Evolutionary conservation across 164 flowering plant species (phyloP).

Genomic region (Stephania cephalantha): DNA sequence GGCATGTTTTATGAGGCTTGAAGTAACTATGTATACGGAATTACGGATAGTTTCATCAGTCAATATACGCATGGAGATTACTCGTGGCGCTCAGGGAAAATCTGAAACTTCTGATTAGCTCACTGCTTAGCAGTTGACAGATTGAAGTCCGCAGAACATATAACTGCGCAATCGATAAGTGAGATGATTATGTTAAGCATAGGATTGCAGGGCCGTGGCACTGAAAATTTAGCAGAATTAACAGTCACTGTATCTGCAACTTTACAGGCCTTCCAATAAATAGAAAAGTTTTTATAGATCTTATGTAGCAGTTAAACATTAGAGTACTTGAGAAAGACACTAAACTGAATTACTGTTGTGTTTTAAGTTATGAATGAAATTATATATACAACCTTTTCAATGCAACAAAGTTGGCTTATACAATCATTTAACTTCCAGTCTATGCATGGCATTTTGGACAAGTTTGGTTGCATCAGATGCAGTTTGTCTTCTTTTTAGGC

Average conservation of each 20-base stretch:
- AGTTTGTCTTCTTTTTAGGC: too few relatives aligned
- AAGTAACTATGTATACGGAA: conserved; percentile 2
- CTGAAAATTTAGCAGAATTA: background rate
- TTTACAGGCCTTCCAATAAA: background rate
- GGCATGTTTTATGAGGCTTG: conserved; percentile 84
- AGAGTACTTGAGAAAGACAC: background rate
- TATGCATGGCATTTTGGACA: background rate
- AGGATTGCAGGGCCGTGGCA: too few relatives aligned
- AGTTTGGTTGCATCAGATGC: background rate
- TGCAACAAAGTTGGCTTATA: too few relatives aligned
- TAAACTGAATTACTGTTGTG: background rate
- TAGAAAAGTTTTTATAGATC: background rate
- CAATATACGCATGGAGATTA: too few relatives aligned
- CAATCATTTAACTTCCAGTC: too few relatives aligned
- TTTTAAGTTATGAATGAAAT: too few relatives aligned
- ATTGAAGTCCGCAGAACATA: background rate
- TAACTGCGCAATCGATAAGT: background rate
- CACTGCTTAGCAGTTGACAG: background rate
- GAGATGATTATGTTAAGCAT: background rate
- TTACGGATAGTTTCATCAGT: background rate
- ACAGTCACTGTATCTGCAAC: background rate
- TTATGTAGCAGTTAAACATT: background rate
- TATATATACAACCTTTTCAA: too few relatives aligned
- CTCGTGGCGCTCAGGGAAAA: background rate
- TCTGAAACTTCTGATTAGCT: background rate